Base-by-base conservation (phyloP, 2,329 filamentous ascomycete genomes). In the Arachnopeziza araneosa region DNA sequence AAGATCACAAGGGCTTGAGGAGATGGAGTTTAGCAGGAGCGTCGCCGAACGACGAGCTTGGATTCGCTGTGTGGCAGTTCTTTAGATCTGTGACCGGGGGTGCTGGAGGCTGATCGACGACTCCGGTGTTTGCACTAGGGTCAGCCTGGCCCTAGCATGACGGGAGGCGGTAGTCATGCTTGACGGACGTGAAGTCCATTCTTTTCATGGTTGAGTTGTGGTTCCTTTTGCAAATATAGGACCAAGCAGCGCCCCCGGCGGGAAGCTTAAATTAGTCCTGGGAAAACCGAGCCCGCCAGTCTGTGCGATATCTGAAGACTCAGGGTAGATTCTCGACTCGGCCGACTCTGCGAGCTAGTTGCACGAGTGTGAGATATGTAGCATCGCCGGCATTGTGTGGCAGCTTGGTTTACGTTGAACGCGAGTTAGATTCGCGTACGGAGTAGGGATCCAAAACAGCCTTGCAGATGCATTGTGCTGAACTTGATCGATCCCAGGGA, bases 51-150 rank as follows among this genome's bases (percentile, higher is more conserved):
- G 21, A 19, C 50, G 22, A 44, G 30, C 54, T 14, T 17, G 58
- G 57, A 61, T 63, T 60, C 52, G 62, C 62, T 61, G 62, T 63
- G 62, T 63, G 62, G 62, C 36, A 63, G 61, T 63, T 60, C 17
- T 52, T 50, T 36, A 59, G 57, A 63, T 60, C 59, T 54, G 32
- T 57, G 55, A 49, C 55, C 48, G 55, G 62, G 61, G 57, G 36
- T 54, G 19, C 24, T 53, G 14, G 49, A 55, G 50, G 21, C 24
- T 24, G 59, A 63, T 63, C 61, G 57, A 61, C 57, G 36, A 44
- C 36, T 44, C 36, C 9, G 17, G 36, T 44, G 36, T 44, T 44
- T 44, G 36, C 36, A 44, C 36, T 44, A 44, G 36, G 36, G 36
- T 44, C 6, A 6, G 36, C 36, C 36, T 44, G 10, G 36, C 12